phyloP scores from a whole-genome alignment of 768 basidiomycete species.

The Nidularia pulvinata region DNA sequence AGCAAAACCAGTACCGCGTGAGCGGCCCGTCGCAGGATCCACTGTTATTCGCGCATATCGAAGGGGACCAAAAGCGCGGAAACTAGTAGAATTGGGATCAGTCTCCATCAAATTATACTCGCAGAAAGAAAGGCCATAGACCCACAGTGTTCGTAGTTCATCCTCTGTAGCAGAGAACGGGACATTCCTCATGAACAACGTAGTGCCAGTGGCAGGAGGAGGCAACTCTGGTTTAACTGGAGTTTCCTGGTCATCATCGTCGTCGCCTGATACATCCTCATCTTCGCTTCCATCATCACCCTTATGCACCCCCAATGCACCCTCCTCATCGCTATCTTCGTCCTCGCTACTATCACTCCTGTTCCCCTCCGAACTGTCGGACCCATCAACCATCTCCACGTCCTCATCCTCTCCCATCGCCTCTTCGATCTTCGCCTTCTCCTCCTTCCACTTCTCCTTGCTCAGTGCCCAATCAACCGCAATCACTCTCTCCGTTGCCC shows the following conservation, averaged over 20 bases:
- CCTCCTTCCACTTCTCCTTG: conserved; percentile 90
- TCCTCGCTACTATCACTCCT: conserved; percentile 12
- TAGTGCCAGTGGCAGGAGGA: conserved; percentile 84
- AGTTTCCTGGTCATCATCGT: conserved; percentile 25
- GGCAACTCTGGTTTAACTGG: conserved; percentile 72
- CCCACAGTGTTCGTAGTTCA: conserved; percentile 83
- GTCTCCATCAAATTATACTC: conserved; percentile 1
- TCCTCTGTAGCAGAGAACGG: conserved; percentile 94
- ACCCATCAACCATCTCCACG: conserved; percentile 30
- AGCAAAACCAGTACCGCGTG: conserved; percentile 94
- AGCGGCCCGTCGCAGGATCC: conserved; percentile 81
- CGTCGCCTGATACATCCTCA: conserved; percentile 29
- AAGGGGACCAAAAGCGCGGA: conserved; percentile 89
- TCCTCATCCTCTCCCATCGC: conserved; percentile 31
- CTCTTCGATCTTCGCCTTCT: conserved; percentile 55
- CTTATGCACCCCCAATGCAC: conserved; percentile 42
- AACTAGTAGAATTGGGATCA: conserved; percentile 42
- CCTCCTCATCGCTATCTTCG: conserved; percentile 23
- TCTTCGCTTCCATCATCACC: conserved; percentile 31
- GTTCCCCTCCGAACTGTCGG: neutral
- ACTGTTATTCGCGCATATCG: conserved; percentile 92
- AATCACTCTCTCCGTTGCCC: conserved; percentile 58
- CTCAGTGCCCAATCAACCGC: conserved; percentile 98
- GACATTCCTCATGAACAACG: conserved; percentile 92
- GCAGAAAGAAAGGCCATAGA: neutral